Evolutionary conservation across 225 moss, liverwort and hornwort species (phyloP).

Genomic region (Takakia lepidozioides): DNA sequence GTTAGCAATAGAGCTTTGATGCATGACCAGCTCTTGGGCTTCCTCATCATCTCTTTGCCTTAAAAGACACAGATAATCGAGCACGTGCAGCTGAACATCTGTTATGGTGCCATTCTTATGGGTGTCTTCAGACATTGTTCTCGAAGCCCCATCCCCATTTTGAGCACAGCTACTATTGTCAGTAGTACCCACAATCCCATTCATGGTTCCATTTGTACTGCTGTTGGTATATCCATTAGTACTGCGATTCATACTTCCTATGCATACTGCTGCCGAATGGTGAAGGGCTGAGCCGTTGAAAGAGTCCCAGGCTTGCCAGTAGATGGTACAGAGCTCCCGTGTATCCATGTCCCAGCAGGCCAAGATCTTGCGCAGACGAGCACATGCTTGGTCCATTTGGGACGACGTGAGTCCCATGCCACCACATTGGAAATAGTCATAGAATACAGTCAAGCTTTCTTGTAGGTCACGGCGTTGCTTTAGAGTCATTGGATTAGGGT

Average conservation of each 20-base stretch:
- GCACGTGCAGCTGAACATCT: constrained; percentile 19
- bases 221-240: not conserved
- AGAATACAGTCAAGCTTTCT: constrained; percentile 10
- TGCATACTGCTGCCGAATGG: too few species aligned
- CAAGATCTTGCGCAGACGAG: constrained; percentile 26
- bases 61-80: constrained; percentile 28
- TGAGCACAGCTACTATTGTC: constrained; percentile 3
- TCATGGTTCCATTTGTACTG: not conserved
- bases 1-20: constrained; percentile 18
- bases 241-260: too few species aligned
- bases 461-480: constrained; percentile 13
- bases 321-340: constrained; percentile 14
- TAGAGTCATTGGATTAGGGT: constrained; percentile 9
- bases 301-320: constrained; percentile 30
- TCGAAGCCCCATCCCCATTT: constrained; percentile 2
- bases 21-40: constrained; percentile 22
- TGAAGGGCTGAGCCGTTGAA: too few species aligned
- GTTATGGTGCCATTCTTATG: not conserved
- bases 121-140: not conserved
- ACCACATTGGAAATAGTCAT: constrained; percentile 21
- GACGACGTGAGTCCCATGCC: constrained; percentile 8
- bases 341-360: constrained; percentile 18
- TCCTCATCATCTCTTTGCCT: constrained; percentile 25
- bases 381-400: constrained; percentile 17
- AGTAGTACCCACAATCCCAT: not conserved